phyloP scores from a whole-genome alignment of 2,329 filamentous ascomycete species.

The Aspergillaceae sp. region DNA sequence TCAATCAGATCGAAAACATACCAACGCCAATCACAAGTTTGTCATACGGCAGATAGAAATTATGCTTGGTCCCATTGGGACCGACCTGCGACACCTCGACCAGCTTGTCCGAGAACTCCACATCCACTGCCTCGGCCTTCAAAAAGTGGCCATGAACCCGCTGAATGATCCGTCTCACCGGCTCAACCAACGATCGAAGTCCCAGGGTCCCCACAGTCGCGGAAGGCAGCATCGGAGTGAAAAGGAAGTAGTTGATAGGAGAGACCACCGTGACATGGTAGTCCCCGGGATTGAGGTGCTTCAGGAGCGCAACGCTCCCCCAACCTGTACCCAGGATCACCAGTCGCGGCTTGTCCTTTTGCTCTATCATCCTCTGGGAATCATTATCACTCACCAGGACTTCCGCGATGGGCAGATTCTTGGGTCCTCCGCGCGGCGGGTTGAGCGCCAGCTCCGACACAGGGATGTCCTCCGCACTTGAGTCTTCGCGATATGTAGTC shows the following conservation, averaged over 20 bases:
- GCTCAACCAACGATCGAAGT: constrained; percentile 82
- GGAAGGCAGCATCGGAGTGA: constrained; percentile 95
- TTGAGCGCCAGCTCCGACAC: constrained; percentile 78
- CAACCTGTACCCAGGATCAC: constrained; percentile 92
- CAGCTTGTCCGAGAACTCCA: constrained; percentile 85
- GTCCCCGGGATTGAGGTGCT: constrained; percentile 79
- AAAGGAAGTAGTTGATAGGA: constrained; percentile 92
- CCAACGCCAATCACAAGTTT: constrained; percentile 87
- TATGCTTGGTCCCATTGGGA: constrained; percentile 59
- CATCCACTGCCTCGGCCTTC: constrained; percentile 74
- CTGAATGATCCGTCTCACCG: constrained; percentile 73
- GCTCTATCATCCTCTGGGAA: constrained; percentile 55
- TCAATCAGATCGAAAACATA: constrained; percentile 20
- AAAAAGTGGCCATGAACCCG: constrained; percentile 80
- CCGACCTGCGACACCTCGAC: constrained; percentile 75
- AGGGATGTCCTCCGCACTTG: constrained; percentile 60
- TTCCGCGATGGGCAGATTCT: constrained; percentile 88
- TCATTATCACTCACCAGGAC: constrained; percentile 86
- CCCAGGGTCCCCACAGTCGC: constrained; percentile 94
- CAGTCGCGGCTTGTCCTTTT: constrained; percentile 82
- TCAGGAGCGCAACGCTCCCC: constrained; percentile 86
- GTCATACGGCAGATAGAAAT: constrained; percentile 95
- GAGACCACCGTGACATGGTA: constrained; percentile 95
- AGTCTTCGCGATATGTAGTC: constrained; percentile 71
- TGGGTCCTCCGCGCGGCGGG: constrained; percentile 76